Evolutionary conservation across 768 basidiomycete species (phyloP).

Genomic region (Russula dissimulans): DNA sequence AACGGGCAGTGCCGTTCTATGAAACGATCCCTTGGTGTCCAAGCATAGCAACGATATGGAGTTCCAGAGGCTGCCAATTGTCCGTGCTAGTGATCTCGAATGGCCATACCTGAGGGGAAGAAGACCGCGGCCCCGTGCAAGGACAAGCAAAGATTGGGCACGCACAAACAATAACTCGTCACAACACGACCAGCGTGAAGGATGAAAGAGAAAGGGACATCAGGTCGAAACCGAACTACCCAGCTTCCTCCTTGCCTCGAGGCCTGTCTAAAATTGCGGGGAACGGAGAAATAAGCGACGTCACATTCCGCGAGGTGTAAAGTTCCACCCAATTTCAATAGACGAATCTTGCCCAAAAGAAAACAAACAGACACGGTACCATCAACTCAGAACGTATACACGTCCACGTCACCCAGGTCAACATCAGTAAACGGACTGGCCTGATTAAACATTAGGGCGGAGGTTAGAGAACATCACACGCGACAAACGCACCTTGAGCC

Average conservation of each 20-base stretch:
- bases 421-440: constrained; percentile 25
- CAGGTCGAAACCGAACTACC: background rate
- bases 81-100: too few relatives aligned
- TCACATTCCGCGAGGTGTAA: background rate
- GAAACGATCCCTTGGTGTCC: too few relatives aligned
- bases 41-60: too few relatives aligned
- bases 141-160: too few relatives aligned
- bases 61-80: too few relatives aligned
- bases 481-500: constrained; percentile 26
- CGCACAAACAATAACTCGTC: too few relatives aligned
- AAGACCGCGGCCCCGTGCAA: too few relatives aligned
- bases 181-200: too few relatives aligned
- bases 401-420: constrained; percentile 30
- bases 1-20: too few relatives aligned
- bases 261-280: background rate
- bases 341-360: background rate
- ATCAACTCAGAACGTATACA: constrained; percentile 28
- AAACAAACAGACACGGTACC: too few relatives aligned
- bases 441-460: background rate
- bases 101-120: too few relatives aligned
- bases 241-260: background rate
- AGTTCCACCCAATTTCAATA: background rate
- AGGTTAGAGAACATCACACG: too few relatives aligned
- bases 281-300: constrained; percentile 4
- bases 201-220: background rate